phyloP scores from a whole-genome alignment of 176 grass and related monocot species.

The Dendrocalamus sinicus region DNA sequence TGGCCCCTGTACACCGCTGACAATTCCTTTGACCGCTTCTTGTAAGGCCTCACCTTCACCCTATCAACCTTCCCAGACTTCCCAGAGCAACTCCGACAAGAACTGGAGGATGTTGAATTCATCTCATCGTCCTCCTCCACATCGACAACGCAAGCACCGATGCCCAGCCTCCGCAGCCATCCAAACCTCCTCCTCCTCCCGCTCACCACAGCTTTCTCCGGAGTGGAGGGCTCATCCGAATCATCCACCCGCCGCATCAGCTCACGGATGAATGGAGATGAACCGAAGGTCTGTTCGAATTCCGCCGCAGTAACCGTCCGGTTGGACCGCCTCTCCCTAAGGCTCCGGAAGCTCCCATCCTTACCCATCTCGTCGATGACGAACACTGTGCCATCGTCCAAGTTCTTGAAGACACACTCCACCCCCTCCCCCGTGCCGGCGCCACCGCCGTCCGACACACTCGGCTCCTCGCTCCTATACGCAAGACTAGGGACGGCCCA shows the following conservation, averaged over 20 bases:
- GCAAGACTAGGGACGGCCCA: not conserved
- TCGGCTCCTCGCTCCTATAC: conserved; percentile 6
- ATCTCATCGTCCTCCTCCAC: conserved; percentile 46
- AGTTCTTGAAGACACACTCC: conserved; percentile 68
- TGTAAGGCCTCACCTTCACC: conserved; percentile 69
- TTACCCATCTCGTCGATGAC: conserved; percentile 64
- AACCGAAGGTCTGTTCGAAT: conserved; percentile 67
- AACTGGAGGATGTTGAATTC: conserved; percentile 54
- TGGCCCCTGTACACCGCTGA: conserved; percentile 80
- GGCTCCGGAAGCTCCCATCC: conserved; percentile 67
- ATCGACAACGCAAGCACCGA: conserved; percentile 49
- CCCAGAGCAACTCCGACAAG: conserved; percentile 32
- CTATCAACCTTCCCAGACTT: conserved; percentile 42
- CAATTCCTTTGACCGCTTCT: conserved; percentile 75
- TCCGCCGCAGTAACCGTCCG: conserved; percentile 56
- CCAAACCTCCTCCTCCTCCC: conserved; percentile 43
- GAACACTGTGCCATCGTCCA: conserved; percentile 82
- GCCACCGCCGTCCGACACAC: not conserved
- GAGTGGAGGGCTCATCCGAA: conserved; percentile 36
- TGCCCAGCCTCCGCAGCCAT: conserved; percentile 79
- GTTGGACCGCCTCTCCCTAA: conserved; percentile 63
- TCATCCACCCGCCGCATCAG: conserved; percentile 70
- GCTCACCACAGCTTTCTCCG: conserved; percentile 41
- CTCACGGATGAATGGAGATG: conserved; percentile 67
- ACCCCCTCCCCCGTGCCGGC: conserved; percentile 28